phyloP scores from a whole-genome alignment of 768 basidiomycete genomes.

The Daedaleopsis nitida region DNA sequence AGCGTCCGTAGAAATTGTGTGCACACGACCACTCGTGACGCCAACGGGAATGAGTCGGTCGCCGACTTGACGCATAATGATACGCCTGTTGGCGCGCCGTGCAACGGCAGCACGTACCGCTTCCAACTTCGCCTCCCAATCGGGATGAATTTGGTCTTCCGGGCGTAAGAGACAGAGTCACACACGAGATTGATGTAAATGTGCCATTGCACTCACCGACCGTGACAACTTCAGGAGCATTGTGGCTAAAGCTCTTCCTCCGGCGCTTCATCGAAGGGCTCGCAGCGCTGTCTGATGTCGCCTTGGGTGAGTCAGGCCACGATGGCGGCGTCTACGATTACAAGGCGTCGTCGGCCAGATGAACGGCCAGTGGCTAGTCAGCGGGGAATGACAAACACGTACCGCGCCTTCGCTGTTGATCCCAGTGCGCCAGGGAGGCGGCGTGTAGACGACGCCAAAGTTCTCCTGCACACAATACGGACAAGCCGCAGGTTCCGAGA shows the following conservation, averaged over 20 bases:
- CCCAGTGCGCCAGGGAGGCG: constrained; percentile 80
- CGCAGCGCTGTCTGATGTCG: constrained; percentile 22
- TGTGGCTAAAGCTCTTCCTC: constrained; percentile 86
- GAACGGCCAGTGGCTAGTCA: background rate
- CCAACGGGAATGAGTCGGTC: constrained; percentile 97
- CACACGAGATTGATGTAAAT: background rate
- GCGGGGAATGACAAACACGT: constrained; percentile 29
- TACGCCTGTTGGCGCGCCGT: constrained; percentile 92
- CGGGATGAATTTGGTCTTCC: constrained; percentile 92
- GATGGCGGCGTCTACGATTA: constrained; percentile 39
- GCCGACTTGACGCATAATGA: constrained; percentile 98
- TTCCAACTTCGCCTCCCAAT: constrained; percentile 96
- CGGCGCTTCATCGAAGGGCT: constrained; percentile 53
- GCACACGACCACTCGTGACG: constrained; percentile 86
- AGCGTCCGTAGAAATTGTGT: constrained; percentile 64
- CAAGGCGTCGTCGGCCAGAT: background rate
- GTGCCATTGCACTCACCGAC: constrained; percentile 58
- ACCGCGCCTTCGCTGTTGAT: constrained; percentile 76
- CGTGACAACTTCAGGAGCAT: constrained; percentile 88
- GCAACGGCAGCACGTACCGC: constrained; percentile 94
- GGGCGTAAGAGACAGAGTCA: background rate
- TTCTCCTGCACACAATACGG: constrained; percentile 98
- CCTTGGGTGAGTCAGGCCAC: constrained; percentile 58
- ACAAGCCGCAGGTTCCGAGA: constrained; percentile 95
- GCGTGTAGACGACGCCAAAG: constrained; percentile 89